These are phyloP conservation scores for Verticillium tricorpus DNA, from an alignment of 2,329 filamentous ascomycete genomes.

Conservation along the genomic window DNA sequence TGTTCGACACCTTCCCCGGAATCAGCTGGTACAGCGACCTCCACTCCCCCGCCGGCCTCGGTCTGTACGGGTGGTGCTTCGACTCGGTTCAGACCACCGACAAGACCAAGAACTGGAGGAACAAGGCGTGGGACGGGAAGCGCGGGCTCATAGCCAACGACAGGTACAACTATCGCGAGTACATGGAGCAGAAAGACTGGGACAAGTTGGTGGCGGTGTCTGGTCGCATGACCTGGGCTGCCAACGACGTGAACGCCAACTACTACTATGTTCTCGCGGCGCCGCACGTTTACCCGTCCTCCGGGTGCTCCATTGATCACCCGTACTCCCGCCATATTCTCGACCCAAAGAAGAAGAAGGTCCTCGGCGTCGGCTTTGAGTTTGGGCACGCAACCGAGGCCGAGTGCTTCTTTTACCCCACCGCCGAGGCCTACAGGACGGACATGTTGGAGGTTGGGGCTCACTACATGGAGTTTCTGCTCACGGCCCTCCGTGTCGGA, in stretches of 20 bases:
- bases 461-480: background rate
- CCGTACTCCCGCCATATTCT: background rate
- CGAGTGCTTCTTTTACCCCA: background rate
- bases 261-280: background rate
- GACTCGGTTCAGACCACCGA: constrained; percentile 38
- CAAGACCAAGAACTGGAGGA: constrained; percentile 39
- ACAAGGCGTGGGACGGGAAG: constrained; percentile 38
- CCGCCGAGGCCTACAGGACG: background rate
- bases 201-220: background rate
- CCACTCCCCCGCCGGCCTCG: constrained; percentile 41
- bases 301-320: background rate
- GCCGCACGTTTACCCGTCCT: background rate
- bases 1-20: constrained; percentile 40
- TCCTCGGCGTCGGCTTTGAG: background rate
- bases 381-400: background rate
- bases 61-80: constrained; percentile 46
- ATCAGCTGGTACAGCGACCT: constrained; percentile 47
- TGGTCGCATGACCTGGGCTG: background rate
- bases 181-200: constrained; percentile 17
- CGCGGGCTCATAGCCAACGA: constrained; percentile 34
- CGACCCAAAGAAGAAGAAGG: constrained; percentile 3
- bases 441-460: background rate
- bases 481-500: background rate
- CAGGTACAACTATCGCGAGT: constrained; percentile 26
- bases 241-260: background rate